A percentile compares a stretch with the other conserved stretches of the same genome.
Evolutionary conservation across 2,329 filamentous ascomycete genomes (phyloP).

Genomic region (Epichloe bromicola): DNA sequence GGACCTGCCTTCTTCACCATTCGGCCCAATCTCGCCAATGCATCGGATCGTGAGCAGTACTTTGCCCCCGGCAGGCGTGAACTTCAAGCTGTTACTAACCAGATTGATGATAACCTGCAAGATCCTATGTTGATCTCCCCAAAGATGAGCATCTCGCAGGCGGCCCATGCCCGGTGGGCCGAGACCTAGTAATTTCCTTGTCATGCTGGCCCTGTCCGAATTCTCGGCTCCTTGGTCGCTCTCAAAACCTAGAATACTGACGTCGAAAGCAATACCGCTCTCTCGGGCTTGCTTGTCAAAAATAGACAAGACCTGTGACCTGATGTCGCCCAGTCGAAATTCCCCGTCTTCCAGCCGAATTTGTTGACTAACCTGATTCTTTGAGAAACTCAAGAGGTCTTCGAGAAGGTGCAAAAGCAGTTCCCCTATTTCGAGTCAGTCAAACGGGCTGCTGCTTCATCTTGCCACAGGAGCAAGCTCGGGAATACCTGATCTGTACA

Average conservation of each 20-base stretch:
- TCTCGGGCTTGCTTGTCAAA: slow-evolving; percentile 86
- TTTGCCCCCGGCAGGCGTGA: slow-evolving; percentile 64
- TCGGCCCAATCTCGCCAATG: slow-evolving; percentile 42
- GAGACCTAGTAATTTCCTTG: slow-evolving; percentile 38
- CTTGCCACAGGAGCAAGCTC: neutral
- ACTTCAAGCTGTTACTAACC: slow-evolving; percentile 84
- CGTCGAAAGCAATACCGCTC: slow-evolving; percentile 58
- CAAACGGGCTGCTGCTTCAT: too few species aligned
- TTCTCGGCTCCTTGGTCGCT: slow-evolving; percentile 14
- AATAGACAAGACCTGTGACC: slow-evolving; percentile 69
- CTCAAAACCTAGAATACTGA: slow-evolving; percentile 46
- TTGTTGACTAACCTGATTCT: slow-evolving; percentile 84
- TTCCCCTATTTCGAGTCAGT: slow-evolving; percentile 34
- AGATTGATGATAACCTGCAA: slow-evolving; percentile 89
- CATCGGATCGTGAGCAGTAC: slow-evolving; percentile 69
- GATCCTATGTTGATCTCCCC: slow-evolving; percentile 87
- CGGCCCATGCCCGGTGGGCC: slow-evolving; percentile 53
- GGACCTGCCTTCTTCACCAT: slow-evolving; percentile 32
- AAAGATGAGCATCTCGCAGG: slow-evolving; percentile 74
- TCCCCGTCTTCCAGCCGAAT: slow-evolving; percentile 72
- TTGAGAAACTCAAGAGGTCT: slow-evolving; percentile 83
- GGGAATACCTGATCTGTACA: slow-evolving; percentile 46
- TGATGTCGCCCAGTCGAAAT: slow-evolving; percentile 73
- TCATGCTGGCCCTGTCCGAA: slow-evolving; percentile 19
- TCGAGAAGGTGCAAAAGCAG: slow-evolving; percentile 75